Evolutionary conservation across 331 rosid genomes (phyloP).

Genomic region (Rhamnella rubrinervis): DNA sequence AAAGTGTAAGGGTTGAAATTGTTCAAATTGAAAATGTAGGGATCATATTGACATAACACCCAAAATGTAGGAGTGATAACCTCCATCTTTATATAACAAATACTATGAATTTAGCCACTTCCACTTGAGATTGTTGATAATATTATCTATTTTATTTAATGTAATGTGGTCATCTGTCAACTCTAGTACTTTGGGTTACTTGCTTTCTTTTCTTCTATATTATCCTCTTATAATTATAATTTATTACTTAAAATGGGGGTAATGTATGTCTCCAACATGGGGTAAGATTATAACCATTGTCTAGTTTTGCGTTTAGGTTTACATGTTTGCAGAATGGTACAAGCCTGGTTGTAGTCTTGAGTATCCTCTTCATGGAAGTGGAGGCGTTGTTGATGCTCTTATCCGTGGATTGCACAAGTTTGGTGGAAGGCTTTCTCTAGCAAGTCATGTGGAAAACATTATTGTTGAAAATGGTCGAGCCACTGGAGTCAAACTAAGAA

Average conservation of each 20-base stretch:
- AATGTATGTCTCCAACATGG: neutral
- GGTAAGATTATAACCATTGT: slow-evolving; percentile 1
- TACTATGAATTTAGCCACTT: neutral
- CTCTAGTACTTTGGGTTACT: neutral
- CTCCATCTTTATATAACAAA: neutral
- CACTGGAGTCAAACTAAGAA: slow-evolving; percentile 71
- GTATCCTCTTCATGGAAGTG: slow-evolving; percentile 80
- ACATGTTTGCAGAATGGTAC: slow-evolving; percentile 98
- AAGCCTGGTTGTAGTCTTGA: slow-evolving; percentile 88
- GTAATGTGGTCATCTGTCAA: neutral
- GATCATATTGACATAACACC: too few species aligned
- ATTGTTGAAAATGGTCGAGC: slow-evolving; percentile 78
- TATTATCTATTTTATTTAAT: neutral
- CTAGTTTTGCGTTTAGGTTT: slow-evolving; percentile 52
- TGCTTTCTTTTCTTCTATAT: neutral
- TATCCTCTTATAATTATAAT: neutral
- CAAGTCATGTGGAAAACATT: slow-evolving; percentile 73
- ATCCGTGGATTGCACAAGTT: slow-evolving; percentile 73
- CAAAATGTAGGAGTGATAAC: too few species aligned
- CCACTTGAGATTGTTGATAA: neutral
- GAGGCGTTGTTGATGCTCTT: slow-evolving; percentile 80
- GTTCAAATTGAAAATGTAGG: too few species aligned
- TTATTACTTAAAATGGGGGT: neutral
- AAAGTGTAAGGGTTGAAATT: too few species aligned
- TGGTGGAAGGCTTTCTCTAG: slow-evolving; percentile 75